A percentile compares a stretch with the other conserved stretches of the same genome.
phyloP scores from a whole-genome alignment of 2,329 filamentous ascomycete genomes.

The Paecilomyces variotii region DNA sequence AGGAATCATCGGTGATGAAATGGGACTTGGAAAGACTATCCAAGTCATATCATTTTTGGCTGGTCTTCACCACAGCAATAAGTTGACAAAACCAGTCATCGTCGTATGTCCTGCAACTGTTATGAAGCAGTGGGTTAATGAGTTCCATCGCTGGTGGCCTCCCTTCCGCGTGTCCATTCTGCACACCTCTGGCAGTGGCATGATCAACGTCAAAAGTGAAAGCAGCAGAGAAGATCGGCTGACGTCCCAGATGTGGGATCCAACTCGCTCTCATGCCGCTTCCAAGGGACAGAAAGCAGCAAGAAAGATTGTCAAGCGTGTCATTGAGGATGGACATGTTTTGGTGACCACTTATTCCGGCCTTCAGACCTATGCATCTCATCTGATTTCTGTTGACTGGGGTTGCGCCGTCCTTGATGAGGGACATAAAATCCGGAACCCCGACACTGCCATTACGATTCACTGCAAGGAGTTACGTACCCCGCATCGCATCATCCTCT shows the following conservation, averaged over 20 bases:
- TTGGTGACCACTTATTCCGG: constrained; percentile 94
- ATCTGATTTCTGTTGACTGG: constrained; percentile 79
- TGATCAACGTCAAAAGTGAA: constrained; percentile 68
- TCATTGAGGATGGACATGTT: constrained; percentile 79
- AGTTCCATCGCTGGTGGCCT: constrained; percentile 99
- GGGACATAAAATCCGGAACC: constrained; percentile 96
- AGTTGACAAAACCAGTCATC: constrained; percentile 74
- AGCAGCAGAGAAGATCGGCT: constrained; percentile 55
- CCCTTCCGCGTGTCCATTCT: constrained; percentile 90
- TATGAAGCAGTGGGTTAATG: constrained; percentile 95
- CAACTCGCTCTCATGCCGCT: constrained; percentile 27
- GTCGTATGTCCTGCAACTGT: constrained; percentile 91
- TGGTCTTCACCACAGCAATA: constrained; percentile 83
- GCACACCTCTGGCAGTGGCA: constrained; percentile 91
- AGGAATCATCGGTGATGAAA: constrained; percentile 93
- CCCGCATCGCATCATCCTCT: constrained; percentile 82
- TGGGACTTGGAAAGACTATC: constrained; percentile 96
- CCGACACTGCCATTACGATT: constrained; percentile 88
- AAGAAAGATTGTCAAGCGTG: constrained; percentile 71
- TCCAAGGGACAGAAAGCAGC: constrained; percentile 58
- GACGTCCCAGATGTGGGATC: constrained; percentile 50
- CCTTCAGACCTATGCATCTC: constrained; percentile 80
- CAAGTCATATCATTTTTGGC: constrained; percentile 77
- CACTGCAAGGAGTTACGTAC: constrained; percentile 92
- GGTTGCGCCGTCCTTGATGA: constrained; percentile 91